Conservation (phyloP, 164 flowering plant species). For the Nelumbo lutea region DNA sequence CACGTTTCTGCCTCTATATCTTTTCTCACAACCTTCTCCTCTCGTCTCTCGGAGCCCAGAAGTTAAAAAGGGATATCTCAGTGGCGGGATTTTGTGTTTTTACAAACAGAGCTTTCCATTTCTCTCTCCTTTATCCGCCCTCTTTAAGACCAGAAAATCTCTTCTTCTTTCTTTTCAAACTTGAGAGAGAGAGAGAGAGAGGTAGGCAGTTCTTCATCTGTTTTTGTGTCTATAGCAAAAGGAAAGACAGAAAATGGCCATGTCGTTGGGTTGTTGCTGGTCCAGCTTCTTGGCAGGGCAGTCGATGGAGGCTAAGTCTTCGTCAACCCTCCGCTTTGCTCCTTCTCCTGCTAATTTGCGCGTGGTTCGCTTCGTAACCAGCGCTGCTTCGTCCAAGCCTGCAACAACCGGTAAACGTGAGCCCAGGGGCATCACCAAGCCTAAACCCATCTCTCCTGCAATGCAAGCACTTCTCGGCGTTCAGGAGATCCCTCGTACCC, state of each 20-base stretch:
- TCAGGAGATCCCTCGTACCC: conserved; percentile 81
- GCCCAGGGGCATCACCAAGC: conserved; percentile 80
- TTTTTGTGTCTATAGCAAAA: not conserved
- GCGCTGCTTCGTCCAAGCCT: conserved; percentile 43
- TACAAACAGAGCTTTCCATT: not conserved
- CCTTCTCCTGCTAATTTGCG: conserved; percentile 20
- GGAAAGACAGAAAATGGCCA: conserved; percentile 5
- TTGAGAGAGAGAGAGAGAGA: not conserved
- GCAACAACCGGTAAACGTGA: conserved; percentile 34
- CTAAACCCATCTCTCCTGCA: conserved; percentile 63
- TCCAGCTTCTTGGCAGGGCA: not conserved
- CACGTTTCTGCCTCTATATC: too few relatives aligned
- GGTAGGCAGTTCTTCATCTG: not conserved
- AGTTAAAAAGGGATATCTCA: not conserved
- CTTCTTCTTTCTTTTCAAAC: not conserved
- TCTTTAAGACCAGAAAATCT: not conserved
- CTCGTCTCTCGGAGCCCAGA: too few relatives aligned
- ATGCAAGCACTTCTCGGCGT: conserved; percentile 73
- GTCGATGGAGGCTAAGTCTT: not conserved
- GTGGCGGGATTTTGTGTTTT: not conserved
- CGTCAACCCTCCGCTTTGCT: not conserved
- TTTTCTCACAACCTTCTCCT: too few relatives aligned
- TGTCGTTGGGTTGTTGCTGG: conserved; percentile 17
- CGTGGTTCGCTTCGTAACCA: conserved; percentile 21
- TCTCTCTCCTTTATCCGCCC: not conserved